These are phyloP conservation scores for Nemania diffusa DNA, from an alignment of 2,329 filamentous ascomycete species.

Conservation along the genomic window DNA sequence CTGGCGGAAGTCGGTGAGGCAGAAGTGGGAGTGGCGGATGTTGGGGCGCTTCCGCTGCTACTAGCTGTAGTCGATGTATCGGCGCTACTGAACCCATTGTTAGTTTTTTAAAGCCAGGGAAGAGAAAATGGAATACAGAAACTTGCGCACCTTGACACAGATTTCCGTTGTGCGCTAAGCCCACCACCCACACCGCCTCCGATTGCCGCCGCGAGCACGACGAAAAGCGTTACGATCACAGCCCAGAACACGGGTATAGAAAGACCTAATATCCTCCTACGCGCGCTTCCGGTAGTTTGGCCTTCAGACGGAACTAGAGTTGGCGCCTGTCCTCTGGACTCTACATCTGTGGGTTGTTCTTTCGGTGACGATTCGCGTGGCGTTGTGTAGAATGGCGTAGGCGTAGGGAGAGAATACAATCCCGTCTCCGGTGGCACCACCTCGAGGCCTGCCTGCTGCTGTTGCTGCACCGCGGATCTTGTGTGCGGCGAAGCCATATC, in stretches of 20 bases:
- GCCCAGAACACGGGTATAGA: conserved; percentile 43
- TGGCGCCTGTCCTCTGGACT: conserved; percentile 1
- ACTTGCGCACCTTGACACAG: conserved; percentile 29
- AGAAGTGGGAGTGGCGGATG: not conserved
- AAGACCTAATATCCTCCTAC: conserved; percentile 38
- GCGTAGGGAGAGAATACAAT: conserved; percentile 34
- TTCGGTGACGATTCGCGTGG: conserved; percentile 5
- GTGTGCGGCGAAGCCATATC: conserved; percentile 22
- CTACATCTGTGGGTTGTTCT: conserved; percentile 1
- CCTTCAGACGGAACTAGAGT: not conserved
- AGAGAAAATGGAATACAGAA: not conserved
- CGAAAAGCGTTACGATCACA: conserved; percentile 36
- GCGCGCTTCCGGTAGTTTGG: not conserved
- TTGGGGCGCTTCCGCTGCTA: not conserved
- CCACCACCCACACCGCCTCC: conserved; percentile 44
- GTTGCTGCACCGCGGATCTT: not conserved
- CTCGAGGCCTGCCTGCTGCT: conserved; percentile 38
- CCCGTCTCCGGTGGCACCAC: conserved; percentile 41
- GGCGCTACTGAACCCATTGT: not conserved
- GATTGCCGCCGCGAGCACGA: conserved; percentile 42
- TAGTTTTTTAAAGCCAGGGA: not conserved
- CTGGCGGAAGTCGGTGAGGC: conserved; percentile 24
- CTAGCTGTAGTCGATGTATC: not conserved
- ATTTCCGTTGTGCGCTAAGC: conserved; percentile 37
- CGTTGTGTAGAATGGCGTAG: not conserved